These are phyloP conservation scores for Teratosphaeriaceae sp. DNA, from an alignment of 2,329 filamentous ascomycete species.

Conservation along the genomic window DNA sequence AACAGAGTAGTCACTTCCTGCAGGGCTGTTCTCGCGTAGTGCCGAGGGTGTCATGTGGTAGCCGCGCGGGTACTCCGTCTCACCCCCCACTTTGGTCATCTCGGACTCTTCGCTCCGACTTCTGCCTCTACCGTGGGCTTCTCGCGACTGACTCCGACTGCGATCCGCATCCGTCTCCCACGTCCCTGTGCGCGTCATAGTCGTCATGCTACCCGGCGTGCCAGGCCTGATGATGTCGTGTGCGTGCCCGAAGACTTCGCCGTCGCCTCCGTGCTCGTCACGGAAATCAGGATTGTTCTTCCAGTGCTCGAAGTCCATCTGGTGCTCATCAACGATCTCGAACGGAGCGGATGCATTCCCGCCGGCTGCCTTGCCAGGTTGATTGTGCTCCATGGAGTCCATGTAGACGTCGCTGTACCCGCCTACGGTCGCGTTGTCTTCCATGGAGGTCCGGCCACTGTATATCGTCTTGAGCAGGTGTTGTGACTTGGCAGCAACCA, in stretches of 20 bases:
- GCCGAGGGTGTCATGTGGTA: conserved; percentile 41
- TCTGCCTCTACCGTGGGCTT: conserved; percentile 14
- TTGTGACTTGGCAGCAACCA: conserved; percentile 88
- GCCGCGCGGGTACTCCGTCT: conserved; percentile 37
- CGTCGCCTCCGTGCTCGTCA: conserved; percentile 72
- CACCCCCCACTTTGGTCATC: conserved; percentile 25
- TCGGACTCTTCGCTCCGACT: conserved; percentile 26
- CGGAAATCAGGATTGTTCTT: conserved; percentile 86
- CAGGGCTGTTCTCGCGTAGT: conserved; percentile 37
- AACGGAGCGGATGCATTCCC: conserved; percentile 58
- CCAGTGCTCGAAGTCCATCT: conserved; percentile 86
- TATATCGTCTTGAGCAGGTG: conserved; percentile 83
- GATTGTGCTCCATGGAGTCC: conserved; percentile 63
- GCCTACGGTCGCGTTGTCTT: conserved; percentile 53
- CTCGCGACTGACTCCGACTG: conserved; percentile 13
- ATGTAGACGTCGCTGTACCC: conserved; percentile 81
- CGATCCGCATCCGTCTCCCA: conserved; percentile 20
- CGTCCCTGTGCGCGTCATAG: conserved; percentile 24
- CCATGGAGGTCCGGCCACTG: conserved; percentile 60
- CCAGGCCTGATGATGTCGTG: conserved; percentile 55
- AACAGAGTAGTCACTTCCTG: conserved; percentile 21
- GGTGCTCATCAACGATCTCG: conserved; percentile 79
- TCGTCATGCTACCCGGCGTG: conserved; percentile 50
- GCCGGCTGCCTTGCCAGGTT: conserved; percentile 51
- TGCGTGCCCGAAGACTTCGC: conserved; percentile 50